phyloP scores from a whole-genome alignment of 2,329 filamentous ascomycete species.

The Pseudofabraea citricarpa region DNA sequence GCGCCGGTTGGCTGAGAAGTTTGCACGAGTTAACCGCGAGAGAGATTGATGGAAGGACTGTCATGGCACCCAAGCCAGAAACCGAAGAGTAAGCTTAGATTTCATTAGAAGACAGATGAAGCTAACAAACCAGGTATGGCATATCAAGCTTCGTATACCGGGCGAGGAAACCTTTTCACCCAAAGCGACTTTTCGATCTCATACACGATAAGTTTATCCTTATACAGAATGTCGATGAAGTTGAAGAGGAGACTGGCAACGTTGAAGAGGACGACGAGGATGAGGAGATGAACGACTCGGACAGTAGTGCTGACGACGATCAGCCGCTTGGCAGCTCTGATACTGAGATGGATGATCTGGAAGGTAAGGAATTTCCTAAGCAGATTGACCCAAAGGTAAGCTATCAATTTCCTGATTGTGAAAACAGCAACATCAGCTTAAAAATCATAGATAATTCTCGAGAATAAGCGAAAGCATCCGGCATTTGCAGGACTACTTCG shows the following conservation, averaged over 20 bases:
- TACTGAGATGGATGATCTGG: slow-evolving; percentile 6
- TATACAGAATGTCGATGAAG: slow-evolving; percentile 25
- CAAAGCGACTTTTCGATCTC: slow-evolving; percentile 33
- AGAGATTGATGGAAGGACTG: slow-evolving; percentile 48
- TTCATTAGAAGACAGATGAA: no score
- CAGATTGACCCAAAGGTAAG: slow-evolving; percentile 4
- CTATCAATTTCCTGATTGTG: no score
- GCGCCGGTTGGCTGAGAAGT: slow-evolving; percentile 66
- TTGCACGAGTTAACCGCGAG: slow-evolving; percentile 63
- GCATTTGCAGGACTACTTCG: slow-evolving; percentile 33
- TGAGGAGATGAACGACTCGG: slow-evolving; percentile 24
- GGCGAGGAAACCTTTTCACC: slow-evolving; percentile 46
- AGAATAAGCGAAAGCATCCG: slow-evolving; percentile 33
- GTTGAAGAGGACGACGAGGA: slow-evolving; percentile 23
- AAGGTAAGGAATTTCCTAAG: slow-evolving; percentile 2
- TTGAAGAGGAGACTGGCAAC: slow-evolving; percentile 25
- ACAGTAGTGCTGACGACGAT: slow-evolving; percentile 16
- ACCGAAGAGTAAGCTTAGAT: slow-evolving; percentile 57
- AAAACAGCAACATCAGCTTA: slow-evolving; percentile 26
- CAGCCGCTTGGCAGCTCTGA: slow-evolving; percentile 11
- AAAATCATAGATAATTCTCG: slow-evolving; percentile 27
- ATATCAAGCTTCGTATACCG: slow-evolving; percentile 68
- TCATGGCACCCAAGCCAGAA: slow-evolving; percentile 62
- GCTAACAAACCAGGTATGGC: slow-evolving; percentile 57
- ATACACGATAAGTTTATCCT: slow-evolving; percentile 40